These are phyloP conservation scores for Ceratobasidium sp. DNA, from an alignment of 1,284 basidiomycete species.

Conservation along the genomic window DNA sequence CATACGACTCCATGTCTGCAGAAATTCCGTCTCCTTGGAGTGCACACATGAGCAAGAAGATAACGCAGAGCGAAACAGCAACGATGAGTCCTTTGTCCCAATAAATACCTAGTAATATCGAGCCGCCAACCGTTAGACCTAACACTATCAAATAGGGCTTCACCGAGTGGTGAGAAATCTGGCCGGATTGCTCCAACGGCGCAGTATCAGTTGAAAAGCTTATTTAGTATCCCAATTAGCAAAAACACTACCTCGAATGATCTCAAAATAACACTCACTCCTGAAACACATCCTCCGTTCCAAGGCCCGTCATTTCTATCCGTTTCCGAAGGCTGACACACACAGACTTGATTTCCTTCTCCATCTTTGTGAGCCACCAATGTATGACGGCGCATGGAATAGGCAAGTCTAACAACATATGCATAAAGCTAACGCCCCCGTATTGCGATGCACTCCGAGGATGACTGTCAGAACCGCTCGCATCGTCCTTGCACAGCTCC, in stretches of 20 bases:
- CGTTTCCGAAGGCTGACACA: slow-evolving; percentile 18
- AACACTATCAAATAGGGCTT: slow-evolving; percentile 1
- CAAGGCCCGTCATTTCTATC: slow-evolving; percentile 10
- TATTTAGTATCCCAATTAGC: not conserved
- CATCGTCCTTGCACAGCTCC: not conserved
- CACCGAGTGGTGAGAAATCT: slow-evolving; percentile 6
- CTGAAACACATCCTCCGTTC: slow-evolving; percentile 6
- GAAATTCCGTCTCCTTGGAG: slow-evolving; percentile 30
- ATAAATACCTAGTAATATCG: slow-evolving; percentile 14
- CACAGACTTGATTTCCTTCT: slow-evolving; percentile 30
- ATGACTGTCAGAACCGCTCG: not conserved
- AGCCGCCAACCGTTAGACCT: slow-evolving; percentile 12
- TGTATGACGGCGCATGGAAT: slow-evolving; percentile 34
- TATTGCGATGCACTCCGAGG: slow-evolving; percentile 13
- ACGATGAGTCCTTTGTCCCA: slow-evolving; percentile 33
- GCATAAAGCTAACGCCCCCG: slow-evolving; percentile 23
- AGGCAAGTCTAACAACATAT: slow-evolving; percentile 23
- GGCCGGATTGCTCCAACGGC: not conserved
- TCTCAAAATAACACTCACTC: not conserved
- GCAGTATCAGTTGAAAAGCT: slow-evolving; percentile 3
- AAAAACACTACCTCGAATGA: not conserved
- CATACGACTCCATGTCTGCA: slow-evolving; percentile 33
- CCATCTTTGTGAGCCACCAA: slow-evolving; percentile 37
- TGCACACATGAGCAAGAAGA: slow-evolving; percentile 27
- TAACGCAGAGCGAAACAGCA: slow-evolving; percentile 6